These are phyloP conservation scores for Aspergillus japonicus DNA, from an alignment of 2,329 filamentous ascomycete species.

Conservation along the genomic window DNA sequence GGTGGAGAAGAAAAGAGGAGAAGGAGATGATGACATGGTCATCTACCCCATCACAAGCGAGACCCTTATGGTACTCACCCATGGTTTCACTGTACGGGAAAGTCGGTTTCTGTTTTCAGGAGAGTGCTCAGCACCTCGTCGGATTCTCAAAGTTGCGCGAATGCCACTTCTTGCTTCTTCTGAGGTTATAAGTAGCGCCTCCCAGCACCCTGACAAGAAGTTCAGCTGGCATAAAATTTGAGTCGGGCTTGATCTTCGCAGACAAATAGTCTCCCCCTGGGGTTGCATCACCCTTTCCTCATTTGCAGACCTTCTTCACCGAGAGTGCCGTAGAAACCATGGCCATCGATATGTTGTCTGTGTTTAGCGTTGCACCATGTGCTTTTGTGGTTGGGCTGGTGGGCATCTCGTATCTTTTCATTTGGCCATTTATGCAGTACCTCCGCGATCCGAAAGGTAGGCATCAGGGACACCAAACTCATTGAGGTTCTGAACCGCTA, in stretches of 20 bases:
- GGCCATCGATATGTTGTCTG: slow-evolving; percentile 20
- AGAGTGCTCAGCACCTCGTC: not conserved
- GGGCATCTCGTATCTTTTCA: slow-evolving; percentile 26
- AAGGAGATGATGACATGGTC: slow-evolving; percentile 3
- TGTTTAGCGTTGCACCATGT: slow-evolving; percentile 24
- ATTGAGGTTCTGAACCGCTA: not conserved
- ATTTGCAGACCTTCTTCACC: not conserved
- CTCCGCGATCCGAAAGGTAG: slow-evolving; percentile 31
- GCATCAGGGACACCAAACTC: not conserved
- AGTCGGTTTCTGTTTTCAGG: slow-evolving; percentile 1
- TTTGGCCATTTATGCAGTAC: slow-evolving; percentile 27
- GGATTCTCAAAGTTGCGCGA: not conserved
- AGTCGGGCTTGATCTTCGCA: not conserved
- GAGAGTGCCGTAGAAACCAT: not conserved
- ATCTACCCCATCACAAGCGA: not conserved
- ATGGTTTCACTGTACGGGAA: not conserved
- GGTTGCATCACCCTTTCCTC: not conserved
- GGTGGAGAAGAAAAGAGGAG: not conserved
- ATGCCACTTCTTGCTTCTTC: not conserved
- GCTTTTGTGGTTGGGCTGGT: slow-evolving; percentile 23
- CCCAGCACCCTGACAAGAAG: not conserved
- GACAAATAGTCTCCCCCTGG: not conserved
- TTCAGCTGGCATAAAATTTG: not conserved
- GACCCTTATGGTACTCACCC: not conserved
- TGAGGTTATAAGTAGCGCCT: slow-evolving; percentile 1